Evolutionary conservation across 148 eudicot genomes (phyloP).

Genomic region (Rhododendron henanense): DNA sequence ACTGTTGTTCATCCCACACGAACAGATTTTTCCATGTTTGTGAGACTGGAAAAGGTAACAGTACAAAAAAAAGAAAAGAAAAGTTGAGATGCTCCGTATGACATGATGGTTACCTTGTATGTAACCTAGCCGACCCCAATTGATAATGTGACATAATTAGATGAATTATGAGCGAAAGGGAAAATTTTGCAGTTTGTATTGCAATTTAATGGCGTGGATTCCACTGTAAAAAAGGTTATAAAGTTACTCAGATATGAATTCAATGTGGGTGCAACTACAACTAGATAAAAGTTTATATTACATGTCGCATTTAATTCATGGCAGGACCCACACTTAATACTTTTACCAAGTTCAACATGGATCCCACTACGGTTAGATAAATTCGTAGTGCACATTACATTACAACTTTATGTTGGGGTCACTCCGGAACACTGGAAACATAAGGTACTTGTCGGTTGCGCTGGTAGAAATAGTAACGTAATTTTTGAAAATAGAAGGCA

Average conservation of each 20-base stretch:
- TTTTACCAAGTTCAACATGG: not conserved
- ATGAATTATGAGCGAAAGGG: not conserved
- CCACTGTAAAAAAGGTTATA: not conserved
- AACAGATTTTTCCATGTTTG: not conserved
- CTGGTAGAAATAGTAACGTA: not conserved
- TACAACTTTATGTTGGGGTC: not conserved
- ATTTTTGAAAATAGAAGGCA: not conserved
- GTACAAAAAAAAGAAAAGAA: not conserved
- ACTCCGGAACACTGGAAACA: not conserved
- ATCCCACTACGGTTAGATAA: not conserved
- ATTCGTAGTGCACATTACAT: not conserved
- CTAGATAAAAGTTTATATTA: not conserved
- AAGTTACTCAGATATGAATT: not conserved
- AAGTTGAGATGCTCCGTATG: not conserved
- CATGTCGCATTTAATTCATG: not conserved
- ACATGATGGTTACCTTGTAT: not conserved
- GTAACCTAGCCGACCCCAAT: no score
- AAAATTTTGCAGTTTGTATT: not conserved
- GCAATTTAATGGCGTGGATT: not conserved
- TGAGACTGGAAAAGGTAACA: not conserved
- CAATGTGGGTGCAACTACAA: not conserved
- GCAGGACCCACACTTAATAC: not conserved
- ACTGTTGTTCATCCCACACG: not conserved
- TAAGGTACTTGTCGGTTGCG: not conserved
- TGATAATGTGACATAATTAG: not conserved